phyloP scores from a whole-genome alignment of 345 rosid genomes.

The Ceriops tagal region DNA sequence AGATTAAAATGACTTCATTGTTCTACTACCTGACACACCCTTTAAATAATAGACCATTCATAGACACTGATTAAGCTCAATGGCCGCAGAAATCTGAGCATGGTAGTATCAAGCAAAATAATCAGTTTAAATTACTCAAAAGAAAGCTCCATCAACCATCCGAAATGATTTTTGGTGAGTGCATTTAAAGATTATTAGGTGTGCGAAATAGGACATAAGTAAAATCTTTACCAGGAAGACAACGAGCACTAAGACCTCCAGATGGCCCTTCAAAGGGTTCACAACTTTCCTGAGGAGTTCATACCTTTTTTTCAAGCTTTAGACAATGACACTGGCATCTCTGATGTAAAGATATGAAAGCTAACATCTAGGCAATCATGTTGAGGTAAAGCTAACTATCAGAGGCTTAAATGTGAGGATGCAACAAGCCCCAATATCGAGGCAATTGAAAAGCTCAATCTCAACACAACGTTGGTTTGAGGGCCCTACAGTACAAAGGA shows the following conservation, averaged over 20 bases:
- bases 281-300: constrained; percentile 66
- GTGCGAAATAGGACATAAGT: neutral
- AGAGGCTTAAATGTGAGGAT: constrained; percentile 11
- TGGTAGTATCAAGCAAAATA: too few relatives aligned
- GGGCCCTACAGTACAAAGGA: constrained; percentile 42
- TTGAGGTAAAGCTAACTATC: constrained; percentile 39
- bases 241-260: constrained; percentile 62
- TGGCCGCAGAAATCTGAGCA: too few relatives aligned
- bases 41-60: too few relatives aligned
- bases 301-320: constrained; percentile 83
- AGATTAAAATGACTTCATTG: too few relatives aligned
- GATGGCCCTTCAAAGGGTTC: constrained; percentile 75
- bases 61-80: too few relatives aligned
- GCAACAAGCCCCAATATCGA: neutral
- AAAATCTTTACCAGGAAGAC: constrained; percentile 40
- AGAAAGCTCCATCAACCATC: too few relatives aligned
- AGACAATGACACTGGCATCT: constrained; percentile 91
- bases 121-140: too few relatives aligned
- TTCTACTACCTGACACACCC: too few relatives aligned
- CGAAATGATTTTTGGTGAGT: too few relatives aligned
- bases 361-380: constrained; percentile 65
- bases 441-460: constrained; percentile 14
- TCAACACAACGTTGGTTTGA: constrained; percentile 4
- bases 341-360: constrained; percentile 86
- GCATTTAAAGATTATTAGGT: too few relatives aligned